These are phyloP conservation scores for Dalbergia cochinchinensis DNA, from an alignment of 306 rosid genomes.

Conservation along the genomic window DNA sequence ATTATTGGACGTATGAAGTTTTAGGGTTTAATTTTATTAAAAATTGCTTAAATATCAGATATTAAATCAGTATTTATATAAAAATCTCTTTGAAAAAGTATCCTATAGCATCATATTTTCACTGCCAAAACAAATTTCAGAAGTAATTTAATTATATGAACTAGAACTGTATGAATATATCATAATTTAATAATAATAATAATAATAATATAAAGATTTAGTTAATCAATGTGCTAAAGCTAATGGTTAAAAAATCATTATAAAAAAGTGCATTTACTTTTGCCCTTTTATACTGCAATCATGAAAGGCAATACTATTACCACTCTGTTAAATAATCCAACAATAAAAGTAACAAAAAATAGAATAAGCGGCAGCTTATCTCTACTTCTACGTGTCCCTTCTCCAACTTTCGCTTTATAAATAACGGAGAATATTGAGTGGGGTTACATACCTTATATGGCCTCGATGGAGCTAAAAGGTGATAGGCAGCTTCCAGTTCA, in stretches of 20 bases:
- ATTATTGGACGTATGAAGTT: too few species aligned
- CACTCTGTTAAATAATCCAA: neutral
- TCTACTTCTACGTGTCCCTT: neutral
- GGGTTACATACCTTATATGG: constrained; percentile 12
- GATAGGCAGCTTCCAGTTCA: constrained; percentile 9
- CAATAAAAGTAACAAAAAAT: neutral
- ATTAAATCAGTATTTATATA: too few species aligned
- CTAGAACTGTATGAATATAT: too few species aligned
- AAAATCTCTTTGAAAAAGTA: too few species aligned
- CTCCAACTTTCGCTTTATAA: neutral
- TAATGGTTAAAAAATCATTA: constrained; percentile 4
- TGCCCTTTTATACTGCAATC: neutral
- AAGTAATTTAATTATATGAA: too few species aligned
- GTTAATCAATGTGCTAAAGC: neutral
- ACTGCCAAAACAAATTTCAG: too few species aligned
- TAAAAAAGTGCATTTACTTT: constrained; percentile 3
- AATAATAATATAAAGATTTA: neutral
- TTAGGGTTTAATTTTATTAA: too few species aligned
- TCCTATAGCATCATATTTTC: too few species aligned
- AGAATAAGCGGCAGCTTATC: neutral
- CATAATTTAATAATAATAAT: too few species aligned
- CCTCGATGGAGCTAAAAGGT: constrained; percentile 37
- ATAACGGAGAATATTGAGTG: neutral
- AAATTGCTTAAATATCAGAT: too few species aligned
- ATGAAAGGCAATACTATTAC: neutral